Base-by-base conservation (phyloP, 2,329 filamentous ascomycete species). In the Eurotiales sp. region DNA sequence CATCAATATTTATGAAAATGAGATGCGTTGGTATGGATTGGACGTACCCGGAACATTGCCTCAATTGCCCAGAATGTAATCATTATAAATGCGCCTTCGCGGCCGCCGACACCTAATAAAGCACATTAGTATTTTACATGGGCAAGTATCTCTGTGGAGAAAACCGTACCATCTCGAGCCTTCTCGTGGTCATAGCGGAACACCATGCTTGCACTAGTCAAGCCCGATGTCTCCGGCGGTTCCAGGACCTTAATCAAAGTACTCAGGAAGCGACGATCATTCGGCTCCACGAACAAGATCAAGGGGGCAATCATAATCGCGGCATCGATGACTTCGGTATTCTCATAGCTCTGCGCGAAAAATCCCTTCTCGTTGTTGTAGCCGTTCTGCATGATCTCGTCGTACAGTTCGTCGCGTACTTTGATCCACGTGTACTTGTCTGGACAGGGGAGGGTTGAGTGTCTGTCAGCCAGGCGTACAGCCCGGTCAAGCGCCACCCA, bases 61-160 rank as follows among this genome's bases (percentile, higher is more conserved):
- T 90, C 87, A 11, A 90, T 85, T 0, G 90, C 80, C 87, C 87
- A 90, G 65, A 90, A 90, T 0, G 86, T 90, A 63, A 86, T 89
- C 86, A 90, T 90, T 61, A 80, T 84, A 64, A 90, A 90, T 17
- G 86, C 86, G 19, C 87, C 87, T 68, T 90, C 87, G 46, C 79
- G 77, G 15, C 87, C 87, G 32, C 86, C 85, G 8, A 90, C 85
- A 25, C 86, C 85, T 86, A 57, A 51, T 47, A 19, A 54, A 56
- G 53, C 51, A 55, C 51, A 34, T 54, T 4, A 51, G 46, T 17
- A 53, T 39, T 14, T 43, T 15, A 22, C 42, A 23, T 44, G 25
- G 29, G 23, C 47, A 51, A 32, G 36, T 21, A 42, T n/a, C n/a
- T n/a, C n/a, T n/a, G n/a, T n/a, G n/a, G n/a, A n/a, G n/a, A 27